phyloP scores from a whole-genome alignment of 2,329 filamentous ascomycete genomes.

The Niveomyces coronatus region DNA sequence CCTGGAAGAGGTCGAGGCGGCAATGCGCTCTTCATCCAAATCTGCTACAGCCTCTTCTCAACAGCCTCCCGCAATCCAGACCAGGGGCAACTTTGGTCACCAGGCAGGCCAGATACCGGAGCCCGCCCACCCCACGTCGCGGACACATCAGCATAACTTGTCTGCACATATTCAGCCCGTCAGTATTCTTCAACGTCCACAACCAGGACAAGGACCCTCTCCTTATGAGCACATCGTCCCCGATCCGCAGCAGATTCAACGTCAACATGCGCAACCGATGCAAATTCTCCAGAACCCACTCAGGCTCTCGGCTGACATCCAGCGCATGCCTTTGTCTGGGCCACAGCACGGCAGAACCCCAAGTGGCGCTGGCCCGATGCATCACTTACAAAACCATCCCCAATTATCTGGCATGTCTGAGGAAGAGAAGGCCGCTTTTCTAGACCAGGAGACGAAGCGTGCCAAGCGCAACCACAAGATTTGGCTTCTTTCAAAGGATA shows the following conservation, averaged over 20 bases:
- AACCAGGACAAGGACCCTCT: constrained; percentile 31
- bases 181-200: constrained; percentile 45
- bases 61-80: neutral
- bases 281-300: constrained; percentile 77
- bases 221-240: constrained; percentile 18
- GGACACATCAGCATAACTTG: constrained; percentile 21
- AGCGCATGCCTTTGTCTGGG: constrained; percentile 22
- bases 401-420: constrained; percentile 63
- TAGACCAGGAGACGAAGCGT: constrained; percentile 86
- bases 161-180: constrained; percentile 38
- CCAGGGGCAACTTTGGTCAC: constrained; percentile 6
- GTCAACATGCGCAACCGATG: constrained; percentile 47
- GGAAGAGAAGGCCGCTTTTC: constrained; percentile 70
- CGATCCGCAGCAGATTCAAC: constrained; percentile 21
- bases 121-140: constrained; percentile 18
- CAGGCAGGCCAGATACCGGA: constrained; percentile 13
- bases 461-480: constrained; percentile 99
- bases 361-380: constrained; percentile 34
- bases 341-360: constrained; percentile 37
- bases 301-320: constrained; percentile 42
- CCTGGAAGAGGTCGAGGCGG: constrained; percentile 90
- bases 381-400: constrained; percentile 25
- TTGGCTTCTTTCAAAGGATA: constrained; percentile 82
- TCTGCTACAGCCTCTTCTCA: constrained; percentile 25
- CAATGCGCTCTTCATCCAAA: constrained; percentile 65